Base-by-base conservation (phyloP, 768 basidiomycete genomes). In the Cystobasidium tubakii region DNA sequence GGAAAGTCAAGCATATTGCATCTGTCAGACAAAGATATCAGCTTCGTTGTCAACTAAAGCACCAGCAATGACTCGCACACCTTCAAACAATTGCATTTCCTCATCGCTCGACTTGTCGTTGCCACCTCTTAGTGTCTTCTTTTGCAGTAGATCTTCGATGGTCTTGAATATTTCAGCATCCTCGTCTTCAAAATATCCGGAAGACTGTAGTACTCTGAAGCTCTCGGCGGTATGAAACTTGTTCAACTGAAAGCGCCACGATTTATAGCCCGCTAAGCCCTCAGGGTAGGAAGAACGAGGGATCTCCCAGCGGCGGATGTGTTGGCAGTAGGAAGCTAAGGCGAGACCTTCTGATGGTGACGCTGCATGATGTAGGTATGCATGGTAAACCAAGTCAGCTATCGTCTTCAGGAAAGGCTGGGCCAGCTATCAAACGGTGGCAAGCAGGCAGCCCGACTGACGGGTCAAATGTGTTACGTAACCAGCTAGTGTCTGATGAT, bases 21-120 rank as follows among this genome's bases (percentile, higher is more conserved):
- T 54, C 42, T 46, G 44, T 2, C 36, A 33, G 39, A 33, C 66
- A 46, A 27, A 21, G 13, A 29, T 10, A 31, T 50, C 21, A 69
- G 50, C 29, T 3, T 44, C 13, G 34, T 34, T 43, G 39, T 2
- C 23, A n/a, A 19, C 6, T 39, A 9, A 19, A 3, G 3, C 46
- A 21, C 21, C 4, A 50, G 4, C 10, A 15, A 21, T 9, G 3
- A 19, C 46, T 50, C 21, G 46, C 34, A n/a, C 42, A 50, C 50
- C 42, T 69, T 69, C 50, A 21, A 54, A 73, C 21, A 63, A 19
- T 42, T 73, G 71, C 71, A 73, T 73, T 31, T 73, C 71, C 31
- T 72, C 69, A n/a, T 60, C 69, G 9, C 62, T 39, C 9, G 39
- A 43, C 31, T 43, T 64, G 62, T 73, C 71, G n/a, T 43, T 43